Base-by-base conservation (phyloP, 108 stramenopile genomes). In the Conticribra weissflogii region DNA sequence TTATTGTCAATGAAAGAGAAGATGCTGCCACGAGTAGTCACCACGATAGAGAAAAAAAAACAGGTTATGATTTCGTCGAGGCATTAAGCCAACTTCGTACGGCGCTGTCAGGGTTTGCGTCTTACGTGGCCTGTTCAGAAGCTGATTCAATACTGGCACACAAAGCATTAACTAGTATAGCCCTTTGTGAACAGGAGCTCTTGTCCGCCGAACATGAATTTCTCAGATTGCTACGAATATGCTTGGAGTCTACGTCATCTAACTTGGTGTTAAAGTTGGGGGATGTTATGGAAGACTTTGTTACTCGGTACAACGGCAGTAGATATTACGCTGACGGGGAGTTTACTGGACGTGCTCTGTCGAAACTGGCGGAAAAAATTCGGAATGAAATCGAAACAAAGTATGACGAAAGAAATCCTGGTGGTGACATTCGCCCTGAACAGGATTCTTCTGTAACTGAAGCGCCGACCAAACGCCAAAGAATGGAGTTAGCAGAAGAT, bases 21-120 rank as follows among this genome's bases (percentile, higher is more conserved):
- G 63, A 64, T 17, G 53, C 22, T 29, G 28, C 54, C 14, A 3
- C 5, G 1, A 41, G 57, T 25, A 7, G 31, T 31, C 22, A 29
- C 4, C 19, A 19, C 53, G 2, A 15, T 46, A 3, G 17, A 1
- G 58, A 69, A 30, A 23, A 28, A 41, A 23, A 1, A 33, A 62
- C 9, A 27, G 3, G 44, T 61, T 44, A 22, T 27, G 17, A 5
- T 41, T 12, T 61, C n/a, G 19, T n/a, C 33, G 59, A n/a, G 21
- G 47, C 68, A 21, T 54, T 66, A 5, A 9, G 27, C 1, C 63
- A 74, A 31, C 46, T 74, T 25, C 57, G 73, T 12, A 28, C 15
- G 23, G 65, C 65, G 29, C 49, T 74, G 17, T 60, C 66, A 30
- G 57, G 54, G n/a, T 74, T 74, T 60, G 64, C 73, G n/a, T 53